Conservation (phyloP, 2,329 filamentous ascomycete genomes). For the Ustulina deusta region DNA sequence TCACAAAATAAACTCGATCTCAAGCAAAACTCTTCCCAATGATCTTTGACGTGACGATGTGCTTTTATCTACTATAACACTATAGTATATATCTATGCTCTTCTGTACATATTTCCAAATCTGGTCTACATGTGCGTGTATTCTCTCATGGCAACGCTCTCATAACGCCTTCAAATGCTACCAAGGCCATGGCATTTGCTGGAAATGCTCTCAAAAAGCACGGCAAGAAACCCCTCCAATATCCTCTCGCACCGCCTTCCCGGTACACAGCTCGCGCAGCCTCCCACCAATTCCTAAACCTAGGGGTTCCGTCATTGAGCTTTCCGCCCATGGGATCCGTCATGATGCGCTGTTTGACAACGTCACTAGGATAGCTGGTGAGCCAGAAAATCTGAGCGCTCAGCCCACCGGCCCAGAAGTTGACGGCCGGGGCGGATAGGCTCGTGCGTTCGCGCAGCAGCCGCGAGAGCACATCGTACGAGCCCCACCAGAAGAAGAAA, state of each 20-base stretch:
- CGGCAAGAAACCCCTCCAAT: constrained; percentile 92
- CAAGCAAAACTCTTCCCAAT: constrained; percentile 36
- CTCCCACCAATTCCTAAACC: constrained; percentile 81
- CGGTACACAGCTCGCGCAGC: constrained; percentile 81
- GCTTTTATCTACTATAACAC: constrained; percentile 3
- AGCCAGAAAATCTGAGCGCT: constrained; percentile 96
- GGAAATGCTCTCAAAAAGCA: constrained; percentile 96
- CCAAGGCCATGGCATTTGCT: constrained; percentile 91
- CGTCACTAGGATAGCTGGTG: constrained; percentile 89
- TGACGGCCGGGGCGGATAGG: constrained; percentile 82
- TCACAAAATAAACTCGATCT: constrained; percentile 43
- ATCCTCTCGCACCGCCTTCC: constrained; percentile 82
- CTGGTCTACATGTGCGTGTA: constrained; percentile 25
- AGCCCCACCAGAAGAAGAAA: constrained; percentile 99
- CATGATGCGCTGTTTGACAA: constrained; percentile 97
- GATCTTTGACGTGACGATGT: constrained; percentile 28
- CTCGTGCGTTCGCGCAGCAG: constrained; percentile 73
- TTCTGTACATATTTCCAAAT: not conserved
- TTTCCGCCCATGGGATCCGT: constrained; percentile 85
- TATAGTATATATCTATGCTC: constrained; percentile 13
- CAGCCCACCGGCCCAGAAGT: constrained; percentile 97
- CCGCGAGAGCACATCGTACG: constrained; percentile 86
- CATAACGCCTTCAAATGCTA: constrained; percentile 95
- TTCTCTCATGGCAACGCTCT: constrained; percentile 65
- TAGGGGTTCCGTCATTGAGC: constrained; percentile 73